Percentiles rank a stretch among this genome's conserved stretches.
Conservation (phyloP, 192 early-diverging fungal genomes). For the Coemansia sp. region DNA sequence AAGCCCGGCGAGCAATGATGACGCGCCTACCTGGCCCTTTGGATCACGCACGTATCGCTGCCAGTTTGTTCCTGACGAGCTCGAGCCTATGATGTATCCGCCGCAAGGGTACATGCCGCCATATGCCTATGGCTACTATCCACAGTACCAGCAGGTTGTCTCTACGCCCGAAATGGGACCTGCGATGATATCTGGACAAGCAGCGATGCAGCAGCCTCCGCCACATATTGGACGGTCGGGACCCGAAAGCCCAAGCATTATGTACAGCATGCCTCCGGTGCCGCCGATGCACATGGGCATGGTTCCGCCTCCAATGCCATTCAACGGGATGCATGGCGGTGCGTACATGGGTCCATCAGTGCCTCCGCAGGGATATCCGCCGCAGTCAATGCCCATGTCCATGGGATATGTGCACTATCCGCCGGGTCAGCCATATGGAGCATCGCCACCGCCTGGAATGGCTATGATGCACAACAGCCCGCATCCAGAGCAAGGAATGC, state of each 20-base stretch:
- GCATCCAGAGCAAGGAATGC: constrained; percentile 32
- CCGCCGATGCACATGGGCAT: constrained; percentile 49
- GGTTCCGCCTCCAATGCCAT: constrained; percentile 47
- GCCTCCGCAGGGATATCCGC: constrained; percentile 44
- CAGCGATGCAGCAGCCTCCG: constrained; percentile 17
- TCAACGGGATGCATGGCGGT: constrained; percentile 38
- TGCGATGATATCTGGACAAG: constrained; percentile 24
- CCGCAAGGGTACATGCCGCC: constrained; percentile 43
- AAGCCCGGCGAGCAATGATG: constrained; percentile 8
- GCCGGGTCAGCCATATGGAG: constrained; percentile 26
- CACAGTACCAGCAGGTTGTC: constrained; percentile 34
- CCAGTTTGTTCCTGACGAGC: constrained; percentile 46
- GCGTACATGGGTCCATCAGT: constrained; percentile 35
- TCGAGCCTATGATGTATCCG: constrained; percentile 40
- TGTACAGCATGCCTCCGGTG: constrained; percentile 29
- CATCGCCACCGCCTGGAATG: constrained; percentile 38
- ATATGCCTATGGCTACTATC: constrained; percentile 50
- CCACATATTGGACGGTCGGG: constrained; percentile 19
- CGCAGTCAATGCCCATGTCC: constrained; percentile 40
- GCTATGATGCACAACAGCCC: constrained; percentile 44
- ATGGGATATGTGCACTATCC: constrained; percentile 52
- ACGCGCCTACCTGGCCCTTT: constrained; percentile 48
- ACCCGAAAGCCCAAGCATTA: constrained; percentile 32
- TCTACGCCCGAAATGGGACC: constrained; percentile 38
- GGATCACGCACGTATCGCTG: constrained; percentile 47